Base-by-base conservation (phyloP, 75 land plant genomes). In the Picea sitchensis region DNA sequence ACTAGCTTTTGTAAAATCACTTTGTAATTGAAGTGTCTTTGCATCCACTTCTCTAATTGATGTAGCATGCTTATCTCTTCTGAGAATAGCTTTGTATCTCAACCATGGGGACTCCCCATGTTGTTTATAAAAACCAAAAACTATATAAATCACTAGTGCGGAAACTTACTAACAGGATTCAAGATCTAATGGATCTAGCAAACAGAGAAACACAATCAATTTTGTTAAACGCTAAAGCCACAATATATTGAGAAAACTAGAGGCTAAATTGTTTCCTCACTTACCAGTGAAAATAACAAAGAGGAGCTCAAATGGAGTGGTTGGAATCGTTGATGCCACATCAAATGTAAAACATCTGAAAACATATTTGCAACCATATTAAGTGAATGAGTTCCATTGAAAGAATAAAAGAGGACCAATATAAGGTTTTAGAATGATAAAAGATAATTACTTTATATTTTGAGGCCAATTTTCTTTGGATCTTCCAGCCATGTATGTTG, bases 171-270 rank as follows among this genome's bases (percentile, higher is more conserved):
- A 26, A 26, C 26, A 26, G 26, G 26, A 26, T 26, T 26, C 26
- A 26, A 26, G 26, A 26, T 26, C 26, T 26, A 26, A 26, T 26
- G 26, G 26, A 26, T 26, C 26, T 26, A 26, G 26, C 26, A 26
- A 26, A 26, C 26, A 26, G 26, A 26, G 26, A 26, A 26, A 26
- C 26, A 26, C 26, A 26, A 26, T 89, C 13, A 87, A 92, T 75
- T 90, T 86, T 60, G 86, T 77, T 54, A 90, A 87, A 26, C 95
- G 83, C 92, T 90, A 90, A 5, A 93, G 87, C 7, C 95, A 86
- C 65, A 93, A 89, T 86, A 93, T 72, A 59, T 93, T 88, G 61
- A 93, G 82, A 21, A 90, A 76, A 18, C 85, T 84, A 64, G 84
- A 92, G 61, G 60, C 78, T 1, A 67, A 71, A 21, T 87, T 81